Base-by-base conservation (phyloP, 345 rosid species). In the Erucastrum elatum region DNA sequence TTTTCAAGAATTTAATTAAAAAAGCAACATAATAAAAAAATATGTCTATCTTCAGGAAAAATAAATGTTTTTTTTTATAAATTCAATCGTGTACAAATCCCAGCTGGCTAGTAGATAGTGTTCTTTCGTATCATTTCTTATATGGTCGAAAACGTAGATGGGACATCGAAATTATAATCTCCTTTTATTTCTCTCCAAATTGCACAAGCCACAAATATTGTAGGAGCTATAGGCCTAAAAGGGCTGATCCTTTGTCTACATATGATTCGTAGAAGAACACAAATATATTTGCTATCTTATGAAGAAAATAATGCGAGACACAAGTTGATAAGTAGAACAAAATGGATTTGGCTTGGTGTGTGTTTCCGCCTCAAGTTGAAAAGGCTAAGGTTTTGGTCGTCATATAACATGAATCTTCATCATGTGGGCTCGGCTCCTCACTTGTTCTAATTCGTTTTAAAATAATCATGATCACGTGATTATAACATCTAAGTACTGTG, bases 261-360 rank as follows among this genome's bases (percentile, higher is more conserved):
- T 34, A 44, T 49, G 77, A 41, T 41, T 26, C 49, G 16, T 13
- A 60, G 37, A 9, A 71, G 25, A 4, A 64, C 34, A 63, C 34
- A 74, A 41, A 10, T 8, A 64, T 31, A 74, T 33, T 51, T 64
- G 70, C 5, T 3, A 26, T 56, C 2, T 12, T 4, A 34, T 34
- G 35, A 49, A 13, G n/a, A 13, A n/a, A n/a, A 8, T 34, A 35
- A 77, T 63, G 64, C 9, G 31, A 77, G 75, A 70, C 80, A 70
- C 13, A 71, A 70, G 80, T 64, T 76, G 80, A 71, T 27, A 64
- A 63, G 65, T 13, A 76, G 75, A 62, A 17, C 55, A 62, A 62
- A 17, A 31, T 62, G 30, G 80, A 69, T 33, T 63, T 49, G 75
- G 80, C 58, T 25, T 61, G 8, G 64, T 51, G 39, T 77, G 59